Evolutionary conservation across 1,284 basidiomycete genomes (phyloP), one percentile per base, ranked within the genome.

Genomic region (Irpex sp.): DNA sequence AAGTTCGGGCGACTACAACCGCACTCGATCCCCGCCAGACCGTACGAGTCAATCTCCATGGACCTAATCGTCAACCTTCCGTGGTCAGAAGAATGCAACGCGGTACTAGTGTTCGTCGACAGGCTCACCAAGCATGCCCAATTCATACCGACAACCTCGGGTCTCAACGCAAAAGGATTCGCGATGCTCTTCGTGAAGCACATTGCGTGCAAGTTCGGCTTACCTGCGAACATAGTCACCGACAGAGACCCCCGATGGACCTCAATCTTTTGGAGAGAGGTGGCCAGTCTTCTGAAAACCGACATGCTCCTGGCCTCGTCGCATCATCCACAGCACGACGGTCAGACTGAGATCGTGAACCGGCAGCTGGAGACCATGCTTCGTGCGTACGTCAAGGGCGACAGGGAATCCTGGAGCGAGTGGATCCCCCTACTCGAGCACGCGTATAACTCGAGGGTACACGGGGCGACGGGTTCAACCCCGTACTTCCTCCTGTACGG

Each of bases 71-170:
- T 26, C n/a, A 44, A 44, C n/a, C n/a, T 44, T 9, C 40, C 40
- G 8, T 44, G 40, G 40, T 44, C 40, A n/a, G 40, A 44, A 9
- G 40, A n/a, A n/a, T 44, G 8, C 40, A 44, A 44, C 40, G 40
- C 40, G 9, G n/a, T 44, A 11, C 40, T 44, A 44, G 40, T 44
- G 40, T 9, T 44, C 8, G 40, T 44, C 9, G 40, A 44, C 40
- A 9, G 40, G 9, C 40, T 44, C 40, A 44, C 78, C 19, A 81
- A 82, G 66, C 66, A 68, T 63, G 69, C 74, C 0, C 62, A 73
- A 52, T 76, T 81, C 59, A 73, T 80, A 7, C 76, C 76, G 0
- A 70, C 70, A 13, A 61, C 52, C 34, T 54, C 58, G 1, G 57
- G 48, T 1, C 21, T 70, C 57, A 60, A 48, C 19, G 58, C 59